phyloP scores from a whole-genome alignment of 2,329 filamentous ascomycete species.

The Ophiostoma quercus region DNA sequence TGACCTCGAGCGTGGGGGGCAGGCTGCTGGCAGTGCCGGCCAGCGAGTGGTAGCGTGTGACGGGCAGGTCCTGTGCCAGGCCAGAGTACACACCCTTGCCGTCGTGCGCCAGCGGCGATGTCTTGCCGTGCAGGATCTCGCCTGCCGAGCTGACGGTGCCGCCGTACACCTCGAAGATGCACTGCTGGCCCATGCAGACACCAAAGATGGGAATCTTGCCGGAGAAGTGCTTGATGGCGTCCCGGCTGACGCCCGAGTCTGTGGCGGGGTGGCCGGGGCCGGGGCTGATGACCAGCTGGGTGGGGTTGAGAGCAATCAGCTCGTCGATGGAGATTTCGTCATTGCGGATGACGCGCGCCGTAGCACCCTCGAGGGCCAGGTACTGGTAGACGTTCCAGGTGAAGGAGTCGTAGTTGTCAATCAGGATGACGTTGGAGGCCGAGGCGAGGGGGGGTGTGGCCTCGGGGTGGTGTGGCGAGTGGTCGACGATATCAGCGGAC shows the following conservation, averaged over 20 bases:
- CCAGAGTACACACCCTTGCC: slow-evolving; percentile 83
- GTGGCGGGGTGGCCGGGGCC: slow-evolving; percentile 88
- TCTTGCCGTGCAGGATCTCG: slow-evolving; percentile 96
- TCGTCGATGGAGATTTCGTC: slow-evolving; percentile 85
- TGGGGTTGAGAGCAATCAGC: slow-evolving; percentile 76
- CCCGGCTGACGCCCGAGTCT: slow-evolving; percentile 89
- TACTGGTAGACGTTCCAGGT: slow-evolving; percentile 99
- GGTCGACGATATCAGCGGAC: slow-evolving; percentile 51
- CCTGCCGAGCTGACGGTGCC: slow-evolving; percentile 88
- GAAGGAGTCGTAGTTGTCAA: slow-evolving; percentile 99
- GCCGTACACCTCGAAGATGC: slow-evolving; percentile 90
- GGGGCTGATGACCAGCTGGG: slow-evolving; percentile 89
- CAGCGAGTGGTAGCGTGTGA: slow-evolving; percentile 94
- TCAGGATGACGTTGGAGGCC: slow-evolving; percentile 86
- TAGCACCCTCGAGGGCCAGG: slow-evolving; percentile 89
- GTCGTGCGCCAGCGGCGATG: slow-evolving; percentile 84
- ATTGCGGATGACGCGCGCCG: slow-evolving; percentile 83
- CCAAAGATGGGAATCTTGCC: slow-evolving; percentile 94
- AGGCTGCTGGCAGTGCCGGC: slow-evolving; percentile 86
- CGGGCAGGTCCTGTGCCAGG: slow-evolving; percentile 73
- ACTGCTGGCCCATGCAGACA: slow-evolving; percentile 99
- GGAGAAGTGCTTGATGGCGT: slow-evolving; percentile 82
- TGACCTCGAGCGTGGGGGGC: slow-evolving; percentile 79
- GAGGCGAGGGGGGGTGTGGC: slow-evolving; percentile 67
- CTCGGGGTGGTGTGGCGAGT: slow-evolving; percentile 80